Percentiles rank a stretch among this genome's conserved stretches.
Evolutionary conservation across 768 basidiomycete species (phyloP).

Genomic region (Amanita inopinata): DNA sequence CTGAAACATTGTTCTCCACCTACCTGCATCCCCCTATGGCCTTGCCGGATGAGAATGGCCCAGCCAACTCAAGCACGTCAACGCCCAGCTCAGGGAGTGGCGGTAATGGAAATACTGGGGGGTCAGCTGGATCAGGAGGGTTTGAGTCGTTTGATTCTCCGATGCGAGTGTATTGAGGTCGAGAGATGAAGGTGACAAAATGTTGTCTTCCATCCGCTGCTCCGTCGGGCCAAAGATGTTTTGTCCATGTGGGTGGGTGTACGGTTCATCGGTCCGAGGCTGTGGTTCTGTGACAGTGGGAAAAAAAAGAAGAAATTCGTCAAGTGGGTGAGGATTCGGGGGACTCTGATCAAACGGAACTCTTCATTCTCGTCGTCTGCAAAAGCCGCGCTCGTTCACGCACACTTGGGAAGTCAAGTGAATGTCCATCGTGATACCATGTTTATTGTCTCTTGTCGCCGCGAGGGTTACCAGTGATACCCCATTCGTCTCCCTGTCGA

Average conservation of each 20-base stretch:
- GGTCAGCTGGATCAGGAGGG: neutral
- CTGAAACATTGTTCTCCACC: slow-evolving; percentile 31
- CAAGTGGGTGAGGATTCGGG: no score
- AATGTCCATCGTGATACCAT: no score
- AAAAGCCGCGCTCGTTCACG: no score
- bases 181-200: neutral
- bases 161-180: slow-evolving; percentile 6
- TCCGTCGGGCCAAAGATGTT: no score
- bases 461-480: no score
- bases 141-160: slow-evolving; percentile 6
- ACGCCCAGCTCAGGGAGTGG: neutral
- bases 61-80: neutral
- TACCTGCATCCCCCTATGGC: slow-evolving; percentile 39
- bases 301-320: no score
- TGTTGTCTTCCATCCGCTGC: neutral
- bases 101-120: neutral
- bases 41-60: slow-evolving; percentile 23
- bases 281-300: neutral
- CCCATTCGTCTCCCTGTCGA: no score
- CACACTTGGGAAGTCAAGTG: no score
- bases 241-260: neutral
- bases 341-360: no score
- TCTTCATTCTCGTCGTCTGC: no score
- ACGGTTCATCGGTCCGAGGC: neutral
- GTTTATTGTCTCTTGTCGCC: no score